Conservation (phyloP, 1,284 basidiomycete genomes). For the Anthracocystis walkeri region DNA sequence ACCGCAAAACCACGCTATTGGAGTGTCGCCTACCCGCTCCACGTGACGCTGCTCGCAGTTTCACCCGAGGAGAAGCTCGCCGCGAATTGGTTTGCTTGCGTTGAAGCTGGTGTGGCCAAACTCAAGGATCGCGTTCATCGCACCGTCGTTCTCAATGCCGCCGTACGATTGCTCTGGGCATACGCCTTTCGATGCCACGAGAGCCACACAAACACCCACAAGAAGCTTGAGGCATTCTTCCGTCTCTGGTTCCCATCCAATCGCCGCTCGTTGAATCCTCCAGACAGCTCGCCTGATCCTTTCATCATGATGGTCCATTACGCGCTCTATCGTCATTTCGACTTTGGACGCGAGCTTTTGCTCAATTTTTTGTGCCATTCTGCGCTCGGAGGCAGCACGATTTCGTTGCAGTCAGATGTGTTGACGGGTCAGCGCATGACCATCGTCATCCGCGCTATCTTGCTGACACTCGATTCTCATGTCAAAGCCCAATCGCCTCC, state of each 20-base stretch:
- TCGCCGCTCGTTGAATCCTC: constrained; percentile 76
- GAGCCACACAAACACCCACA: constrained; percentile 79
- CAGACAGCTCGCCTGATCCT: constrained; percentile 81
- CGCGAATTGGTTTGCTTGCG: constrained; percentile 79
- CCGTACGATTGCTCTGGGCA: constrained; percentile 88
- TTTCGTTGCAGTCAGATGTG: constrained; percentile 63
- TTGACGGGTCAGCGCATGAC: constrained; percentile 73
- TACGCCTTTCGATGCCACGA: constrained; percentile 94
- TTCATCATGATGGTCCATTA: constrained; percentile 86
- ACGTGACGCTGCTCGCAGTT: constrained; percentile 85
- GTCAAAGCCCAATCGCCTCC: constrained; percentile 77
- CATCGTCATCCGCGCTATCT: constrained; percentile 81
- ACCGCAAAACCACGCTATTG: constrained; percentile 90
- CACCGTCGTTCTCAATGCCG: constrained; percentile 82
- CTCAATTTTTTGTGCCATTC: constrained; percentile 70
- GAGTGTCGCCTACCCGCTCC: constrained; percentile 86
- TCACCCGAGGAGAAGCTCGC: constrained; percentile 87
- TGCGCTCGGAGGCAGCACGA: constrained; percentile 53
- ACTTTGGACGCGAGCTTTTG: constrained; percentile 85
- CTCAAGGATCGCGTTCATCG: constrained; percentile 86
- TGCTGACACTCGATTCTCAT: constrained; percentile 79
- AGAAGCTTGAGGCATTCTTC: constrained; percentile 82
- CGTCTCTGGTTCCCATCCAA: constrained; percentile 84
- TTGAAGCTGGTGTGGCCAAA: constrained; percentile 75
- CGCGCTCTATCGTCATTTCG: constrained; percentile 84